These are phyloP conservation scores for Cercophora scortea DNA, from an alignment of 495 filamentous ascomycete genomes.

Conservation along the genomic window DNA sequence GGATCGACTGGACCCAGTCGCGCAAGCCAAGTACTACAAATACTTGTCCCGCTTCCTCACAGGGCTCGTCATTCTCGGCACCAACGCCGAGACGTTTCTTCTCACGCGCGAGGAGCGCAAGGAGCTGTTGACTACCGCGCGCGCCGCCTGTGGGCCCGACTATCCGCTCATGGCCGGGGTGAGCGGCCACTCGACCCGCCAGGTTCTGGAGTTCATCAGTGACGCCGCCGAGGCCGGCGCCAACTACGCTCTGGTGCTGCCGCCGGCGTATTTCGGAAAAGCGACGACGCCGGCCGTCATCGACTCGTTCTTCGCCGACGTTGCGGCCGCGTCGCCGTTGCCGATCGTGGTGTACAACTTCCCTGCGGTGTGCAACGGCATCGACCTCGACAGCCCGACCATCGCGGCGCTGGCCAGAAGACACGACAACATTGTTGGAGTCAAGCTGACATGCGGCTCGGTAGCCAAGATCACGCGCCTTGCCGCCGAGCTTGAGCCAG, in stretches of 20 bases:
- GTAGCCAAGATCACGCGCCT: constrained; percentile 52
- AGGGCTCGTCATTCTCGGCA: constrained; percentile 55
- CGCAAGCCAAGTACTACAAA: constrained; percentile 45
- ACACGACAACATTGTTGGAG: constrained; percentile 46
- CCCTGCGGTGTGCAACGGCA: constrained; percentile 62
- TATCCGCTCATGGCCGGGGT: constrained; percentile 58
- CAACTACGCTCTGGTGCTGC: constrained; percentile 54
- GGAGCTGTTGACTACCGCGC: constrained; percentile 43
- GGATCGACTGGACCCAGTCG: constrained; percentile 41
- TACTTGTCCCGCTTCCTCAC: constrained; percentile 46
- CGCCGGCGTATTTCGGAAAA: constrained; percentile 58
- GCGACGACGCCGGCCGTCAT: constrained; percentile 50
- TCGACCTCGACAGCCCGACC: constrained; percentile 58
- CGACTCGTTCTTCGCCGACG: constrained; percentile 51
- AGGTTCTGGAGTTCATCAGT: constrained; percentile 49
- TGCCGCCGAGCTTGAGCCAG: constrained; percentile 44
- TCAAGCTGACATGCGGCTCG: constrained; percentile 63
- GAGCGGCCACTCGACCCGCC: constrained; percentile 55
- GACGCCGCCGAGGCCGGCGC: constrained; percentile 53
- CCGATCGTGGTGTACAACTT: constrained; percentile 67
- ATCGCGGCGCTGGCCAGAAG: constrained; percentile 45
- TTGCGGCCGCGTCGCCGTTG: constrained; percentile 34
- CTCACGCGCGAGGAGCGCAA: constrained; percentile 53
- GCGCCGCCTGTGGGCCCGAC: constrained; percentile 38
- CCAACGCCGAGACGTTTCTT: constrained; percentile 59